Evolutionary conservation across 2,329 filamentous ascomycete genomes (phyloP), one percentile per base, ranked within the genome.

Genomic region (Penicillium sp.): DNA sequence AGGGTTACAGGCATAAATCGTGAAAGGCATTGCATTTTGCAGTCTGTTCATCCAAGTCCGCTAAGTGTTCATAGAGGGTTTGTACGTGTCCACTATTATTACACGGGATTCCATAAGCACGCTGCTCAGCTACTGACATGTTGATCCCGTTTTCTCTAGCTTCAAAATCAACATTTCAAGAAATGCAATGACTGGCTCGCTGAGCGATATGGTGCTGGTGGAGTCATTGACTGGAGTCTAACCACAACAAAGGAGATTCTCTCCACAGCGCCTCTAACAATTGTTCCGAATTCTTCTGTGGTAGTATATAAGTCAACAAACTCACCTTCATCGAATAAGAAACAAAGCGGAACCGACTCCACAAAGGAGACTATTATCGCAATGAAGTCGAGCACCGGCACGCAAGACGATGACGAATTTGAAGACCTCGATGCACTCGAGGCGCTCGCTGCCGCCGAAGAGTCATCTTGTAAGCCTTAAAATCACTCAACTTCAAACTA

Each of bases 21-120:
- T 55, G 83, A 86, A 66, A 89, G 85, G 70, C 94, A 99, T 79
- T 84, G 92, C 50, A 91, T 99, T 44, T 82, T 99, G 67, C 89
- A 90, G 78, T 91, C 89, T 71, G 93, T 93, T 54, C 95, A 99
- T 79, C 95, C 95, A 0, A 97, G 92, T 76, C 95, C 95, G n/a
- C 78, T 97, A 67, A 96, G 92, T 78, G 95, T 94, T 4, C 79
- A 83, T 15, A 85, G 86, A 58, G 95, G 95, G 1, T 99, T 93
- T 77, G 85, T 88, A 76, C 81, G 85, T 82, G 38, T 15, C 21
- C 19, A n/a, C 19, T 11, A 23, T 44, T 30, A 5, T 21, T 21
- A 3, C 26, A 26, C 5, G 4, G 26, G 26, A 26, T 26, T 26
- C 5, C 26, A 26, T 26, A 26, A 26, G 26, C 26, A 26, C 13